Percentiles rank a stretch among this genome's conserved stretches.
Evolutionary conservation across 1,284 basidiomycete species (phyloP).

Genomic region (Trichosporon inkin): DNA sequence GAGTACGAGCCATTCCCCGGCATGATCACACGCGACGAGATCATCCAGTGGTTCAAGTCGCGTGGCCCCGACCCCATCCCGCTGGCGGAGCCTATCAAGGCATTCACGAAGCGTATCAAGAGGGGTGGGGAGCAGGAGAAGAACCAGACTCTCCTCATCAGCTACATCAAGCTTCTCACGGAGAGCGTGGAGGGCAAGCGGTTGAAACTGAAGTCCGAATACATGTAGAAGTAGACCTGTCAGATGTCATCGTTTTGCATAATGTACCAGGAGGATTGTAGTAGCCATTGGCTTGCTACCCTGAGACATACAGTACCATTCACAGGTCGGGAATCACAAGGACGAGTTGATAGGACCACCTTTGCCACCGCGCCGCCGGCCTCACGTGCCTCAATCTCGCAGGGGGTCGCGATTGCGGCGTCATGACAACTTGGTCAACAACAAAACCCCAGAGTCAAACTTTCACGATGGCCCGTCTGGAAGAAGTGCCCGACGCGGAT

Average conservation of each 20-base stretch:
- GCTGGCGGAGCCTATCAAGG: conserved; percentile 31
- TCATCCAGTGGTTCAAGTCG: conserved; percentile 35
- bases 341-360: too few relatives aligned
- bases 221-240: conserved; percentile 8
- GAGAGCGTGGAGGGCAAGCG: conserved; percentile 25
- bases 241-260: neutral
- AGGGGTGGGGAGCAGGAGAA: conserved; percentile 21
- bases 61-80: conserved; percentile 21
- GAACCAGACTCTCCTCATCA: conserved; percentile 36
- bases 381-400: conserved; percentile 36
- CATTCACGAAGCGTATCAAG: conserved; percentile 29
- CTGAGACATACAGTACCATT: too few relatives aligned
- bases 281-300: too few relatives aligned
- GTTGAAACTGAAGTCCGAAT: conserved; percentile 30
- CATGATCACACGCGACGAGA: conserved; percentile 38
- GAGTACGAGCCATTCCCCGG: conserved; percentile 32
- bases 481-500: conserved; percentile 2
- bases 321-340: too few relatives aligned
- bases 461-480: neutral
- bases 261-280: neutral
- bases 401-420: conserved; percentile 57
- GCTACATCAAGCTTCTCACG: conserved; percentile 28
- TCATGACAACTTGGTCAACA: conserved; percentile 1
- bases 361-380: conserved; percentile 58
- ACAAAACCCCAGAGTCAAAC: neutral